Evolutionary conservation across 768 basidiomycete genomes (phyloP).

Genomic region (Goffeauzyma gilvescens): DNA sequence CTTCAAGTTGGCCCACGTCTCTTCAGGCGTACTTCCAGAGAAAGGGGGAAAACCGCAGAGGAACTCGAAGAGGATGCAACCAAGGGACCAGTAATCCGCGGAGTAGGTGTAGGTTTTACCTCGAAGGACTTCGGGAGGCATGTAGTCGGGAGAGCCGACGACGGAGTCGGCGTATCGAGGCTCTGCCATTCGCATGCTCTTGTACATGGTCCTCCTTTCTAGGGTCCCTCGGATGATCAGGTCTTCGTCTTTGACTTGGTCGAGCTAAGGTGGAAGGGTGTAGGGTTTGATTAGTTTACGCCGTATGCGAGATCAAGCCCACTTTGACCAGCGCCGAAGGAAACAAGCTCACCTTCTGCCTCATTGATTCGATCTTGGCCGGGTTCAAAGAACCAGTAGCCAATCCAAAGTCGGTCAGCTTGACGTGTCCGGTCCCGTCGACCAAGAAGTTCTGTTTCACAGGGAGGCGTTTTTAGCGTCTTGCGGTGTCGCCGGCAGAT

Average conservation of each 20-base stretch:
- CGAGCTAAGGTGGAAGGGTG: too few relatives aligned
- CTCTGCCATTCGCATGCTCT: constrained; percentile 72
- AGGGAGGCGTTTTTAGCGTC: too few relatives aligned
- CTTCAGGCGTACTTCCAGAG: constrained; percentile 82
- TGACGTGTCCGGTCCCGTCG: constrained; percentile 87
- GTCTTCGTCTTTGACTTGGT: constrained; percentile 87
- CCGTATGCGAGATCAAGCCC: too few relatives aligned
- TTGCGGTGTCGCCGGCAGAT: not conserved
- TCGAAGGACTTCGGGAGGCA: constrained; percentile 69
- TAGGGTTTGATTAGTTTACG: too few relatives aligned
- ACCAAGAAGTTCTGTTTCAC: constrained; percentile 81
- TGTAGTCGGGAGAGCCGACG: constrained; percentile 95
- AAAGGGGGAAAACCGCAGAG: constrained; percentile 80
- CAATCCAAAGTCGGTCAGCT: constrained; percentile 76
- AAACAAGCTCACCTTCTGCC: constrained; percentile 49
- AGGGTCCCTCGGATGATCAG: constrained; percentile 76
- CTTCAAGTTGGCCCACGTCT: constrained; percentile 97
- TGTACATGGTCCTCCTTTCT: constrained; percentile 85
- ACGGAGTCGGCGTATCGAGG: constrained; percentile 90
- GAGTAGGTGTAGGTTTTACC: constrained; percentile 89
- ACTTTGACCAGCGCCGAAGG: too few relatives aligned
- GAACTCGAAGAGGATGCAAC: constrained; percentile 86
- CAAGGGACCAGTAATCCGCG: constrained; percentile 96
- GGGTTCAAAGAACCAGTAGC: constrained; percentile 94
- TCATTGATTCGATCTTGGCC: constrained; percentile 78